Evolutionary conservation across 1,284 basidiomycete species (phyloP).

Genomic region (Sparassis latifolia): DNA sequence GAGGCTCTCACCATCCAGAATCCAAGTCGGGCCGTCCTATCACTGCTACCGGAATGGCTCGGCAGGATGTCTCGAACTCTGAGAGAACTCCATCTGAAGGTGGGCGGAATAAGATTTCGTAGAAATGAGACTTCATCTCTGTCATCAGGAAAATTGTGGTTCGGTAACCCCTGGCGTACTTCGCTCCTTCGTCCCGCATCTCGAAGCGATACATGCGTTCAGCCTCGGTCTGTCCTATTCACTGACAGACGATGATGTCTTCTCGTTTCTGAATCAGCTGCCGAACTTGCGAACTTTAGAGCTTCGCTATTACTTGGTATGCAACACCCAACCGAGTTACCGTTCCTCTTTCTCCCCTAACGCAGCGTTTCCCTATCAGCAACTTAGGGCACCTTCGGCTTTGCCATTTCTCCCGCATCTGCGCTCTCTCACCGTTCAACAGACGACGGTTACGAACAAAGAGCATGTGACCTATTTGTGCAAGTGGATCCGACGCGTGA

Average conservation of each 20-base stretch:
- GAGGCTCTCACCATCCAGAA: constrained; percentile 32
- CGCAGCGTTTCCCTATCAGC: constrained; percentile 25
- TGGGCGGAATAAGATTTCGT: constrained; percentile 15
- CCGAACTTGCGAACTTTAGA: constrained; percentile 30
- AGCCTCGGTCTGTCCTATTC: constrained; percentile 49
- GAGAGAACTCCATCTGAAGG: constrained; percentile 34
- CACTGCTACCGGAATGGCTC: constrained; percentile 42
- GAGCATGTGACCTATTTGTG: constrained; percentile 30
- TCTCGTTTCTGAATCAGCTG: constrained; percentile 35
- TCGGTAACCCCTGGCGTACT: constrained; percentile 53
- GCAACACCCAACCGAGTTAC: constrained; percentile 8
- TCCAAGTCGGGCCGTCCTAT: constrained; percentile 37
- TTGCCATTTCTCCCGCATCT: constrained; percentile 28
- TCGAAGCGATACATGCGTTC: constrained; percentile 26
- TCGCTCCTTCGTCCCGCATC: constrained; percentile 31
- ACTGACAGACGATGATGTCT: constrained; percentile 42
- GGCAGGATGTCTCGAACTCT: constrained; percentile 27
- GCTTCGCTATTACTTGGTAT: constrained; percentile 43
- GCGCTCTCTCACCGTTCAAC: constrained; percentile 33
- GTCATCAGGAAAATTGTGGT: constrained; percentile 42
- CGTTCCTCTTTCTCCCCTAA: neutral
- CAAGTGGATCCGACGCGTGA: constrained; percentile 38
- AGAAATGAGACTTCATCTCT: neutral
- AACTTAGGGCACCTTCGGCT: constrained; percentile 31
- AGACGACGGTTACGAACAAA: constrained; percentile 19